Percentiles rank a stretch among this genome's conserved stretches.
phyloP scores from a whole-genome alignment of 768 basidiomycete species.

The Lanmaoa rubissima region DNA sequence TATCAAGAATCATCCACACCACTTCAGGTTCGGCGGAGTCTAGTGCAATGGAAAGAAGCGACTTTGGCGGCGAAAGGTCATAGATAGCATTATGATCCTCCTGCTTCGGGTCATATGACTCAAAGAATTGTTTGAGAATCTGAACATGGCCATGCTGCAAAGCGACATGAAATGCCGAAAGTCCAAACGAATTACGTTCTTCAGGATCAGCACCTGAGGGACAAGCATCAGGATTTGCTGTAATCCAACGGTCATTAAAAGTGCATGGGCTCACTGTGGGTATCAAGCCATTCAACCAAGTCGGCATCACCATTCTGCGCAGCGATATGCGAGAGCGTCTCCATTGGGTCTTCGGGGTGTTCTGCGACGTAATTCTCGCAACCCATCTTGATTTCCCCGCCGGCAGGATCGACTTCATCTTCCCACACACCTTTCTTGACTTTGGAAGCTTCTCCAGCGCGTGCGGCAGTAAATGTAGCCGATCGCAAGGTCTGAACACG shows the following conservation, averaged over 20 bases:
- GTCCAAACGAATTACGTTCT: conserved; percentile 56
- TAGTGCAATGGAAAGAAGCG: conserved; percentile 55
- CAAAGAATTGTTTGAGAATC: conserved; percentile 60
- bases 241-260: conserved; percentile 24
- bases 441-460: conserved; percentile 45
- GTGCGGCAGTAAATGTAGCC: conserved; percentile 63
- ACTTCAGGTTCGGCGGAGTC: conserved; percentile 61
- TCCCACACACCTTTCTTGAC: conserved; percentile 72
- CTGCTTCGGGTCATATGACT: conserved; percentile 54
- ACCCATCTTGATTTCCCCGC: conserved; percentile 62
- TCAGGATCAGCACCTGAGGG: conserved; percentile 67
- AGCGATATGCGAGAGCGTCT: conserved; percentile 73
- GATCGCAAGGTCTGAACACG: conserved; percentile 58
- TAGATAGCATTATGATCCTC: conserved; percentile 53
- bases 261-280: conserved; percentile 54
- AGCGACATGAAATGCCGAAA: conserved; percentile 68
- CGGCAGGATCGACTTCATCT: conserved; percentile 65
- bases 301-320: conserved; percentile 51
- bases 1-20: conserved; percentile 63
- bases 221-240: conserved; percentile 19
- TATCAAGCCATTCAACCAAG: conserved; percentile 67
- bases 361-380: conserved; percentile 49
- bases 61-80: conserved; percentile 35
- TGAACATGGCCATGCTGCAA: conserved; percentile 50
- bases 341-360: conserved; percentile 51